phyloP scores from a whole-genome alignment of 495 filamentous ascomycete genomes.

The Geopyxis carbonaria region DNA sequence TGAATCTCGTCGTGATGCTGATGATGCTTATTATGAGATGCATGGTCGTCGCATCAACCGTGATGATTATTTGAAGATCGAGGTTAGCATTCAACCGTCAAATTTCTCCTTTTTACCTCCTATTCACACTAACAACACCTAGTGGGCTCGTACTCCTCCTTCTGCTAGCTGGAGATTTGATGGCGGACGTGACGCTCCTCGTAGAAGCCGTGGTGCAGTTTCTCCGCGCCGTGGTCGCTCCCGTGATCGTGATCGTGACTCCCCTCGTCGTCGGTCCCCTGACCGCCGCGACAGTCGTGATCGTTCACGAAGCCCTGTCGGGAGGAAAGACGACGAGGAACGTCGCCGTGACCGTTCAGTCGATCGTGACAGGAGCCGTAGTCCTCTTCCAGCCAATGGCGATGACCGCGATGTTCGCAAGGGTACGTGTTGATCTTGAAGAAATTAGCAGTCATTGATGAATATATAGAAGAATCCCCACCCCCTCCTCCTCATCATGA shows the following conservation, averaged over 20 bases:
- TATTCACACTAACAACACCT: constrained; percentile 1
- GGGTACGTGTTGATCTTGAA: constrained; percentile 38
- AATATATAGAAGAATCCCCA: constrained; percentile 12
- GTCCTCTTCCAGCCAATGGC: constrained; percentile 36
- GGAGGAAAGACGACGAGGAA: constrained; percentile 46
- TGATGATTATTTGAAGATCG: constrained; percentile 93
- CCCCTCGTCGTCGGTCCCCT: constrained; percentile 56
- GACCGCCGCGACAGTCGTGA: constrained; percentile 77
- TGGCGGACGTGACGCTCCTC: constrained; percentile 55
- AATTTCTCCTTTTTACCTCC: constrained; percentile 1
- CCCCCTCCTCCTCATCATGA: constrained; percentile 68
- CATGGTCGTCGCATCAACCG: constrained; percentile 97
- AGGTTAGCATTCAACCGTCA: constrained; percentile 40
- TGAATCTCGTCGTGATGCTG: constrained; percentile 94
- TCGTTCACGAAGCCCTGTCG: constrained; percentile 55
- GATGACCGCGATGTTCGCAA: constrained; percentile 82
- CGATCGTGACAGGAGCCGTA: constrained; percentile 28
- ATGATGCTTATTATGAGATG: constrained; percentile 99
- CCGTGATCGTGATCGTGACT: constrained; percentile 59
- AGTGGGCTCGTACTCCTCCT: constrained; percentile 98
- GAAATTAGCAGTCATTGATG: constrained; percentile 1
- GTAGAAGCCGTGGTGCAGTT: constrained; percentile 47
- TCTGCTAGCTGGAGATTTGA: constrained; percentile 99
- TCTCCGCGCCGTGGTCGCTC: constrained; percentile 64
- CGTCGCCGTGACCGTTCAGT: constrained; percentile 36